Evolutionary conservation across 2,329 filamentous ascomycete species (phyloP).

Genomic region (Colletotrichum gigasporum): DNA sequence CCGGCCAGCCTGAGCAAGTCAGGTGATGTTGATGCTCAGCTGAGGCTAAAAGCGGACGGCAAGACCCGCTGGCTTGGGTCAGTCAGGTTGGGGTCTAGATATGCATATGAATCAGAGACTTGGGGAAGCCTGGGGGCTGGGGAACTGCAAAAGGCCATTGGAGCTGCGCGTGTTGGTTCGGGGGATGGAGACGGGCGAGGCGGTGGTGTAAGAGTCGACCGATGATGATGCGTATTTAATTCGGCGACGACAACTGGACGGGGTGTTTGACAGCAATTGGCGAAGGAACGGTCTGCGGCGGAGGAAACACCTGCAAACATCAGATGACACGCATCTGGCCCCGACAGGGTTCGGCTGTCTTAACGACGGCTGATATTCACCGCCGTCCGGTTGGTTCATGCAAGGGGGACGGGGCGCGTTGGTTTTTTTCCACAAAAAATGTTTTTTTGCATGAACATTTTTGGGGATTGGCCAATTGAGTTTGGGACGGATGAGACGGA

Average conservation of each 20-base stretch:
- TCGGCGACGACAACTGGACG: background rate
- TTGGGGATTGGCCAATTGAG: background rate
- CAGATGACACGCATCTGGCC: constrained; percentile 19
- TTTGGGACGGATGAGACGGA: background rate
- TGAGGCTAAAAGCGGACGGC: constrained; percentile 11
- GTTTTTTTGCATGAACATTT: background rate
- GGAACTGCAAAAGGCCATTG: no score
- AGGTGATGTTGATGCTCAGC: constrained; percentile 11
- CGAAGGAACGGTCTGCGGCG: no score
- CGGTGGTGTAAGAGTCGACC: constrained; percentile 3
- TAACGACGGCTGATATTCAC: constrained; percentile 20
- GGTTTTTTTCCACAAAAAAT: constrained; percentile 1
- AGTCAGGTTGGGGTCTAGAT: background rate
- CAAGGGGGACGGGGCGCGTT: constrained; percentile 11
- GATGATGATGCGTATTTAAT: constrained; percentile 16
- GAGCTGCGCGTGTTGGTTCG: background rate
- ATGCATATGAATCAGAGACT: background rate
- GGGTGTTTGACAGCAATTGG: no score
- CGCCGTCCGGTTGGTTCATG: constrained; percentile 24
- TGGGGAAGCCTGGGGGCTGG: background rate
- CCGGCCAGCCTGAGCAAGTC: background rate
- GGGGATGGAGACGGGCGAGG: background rate
- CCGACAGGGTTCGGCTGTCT: constrained; percentile 20
- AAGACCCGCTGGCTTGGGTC: constrained; percentile 14
- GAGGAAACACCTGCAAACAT: background rate